These are phyloP conservation scores for Huntiella decipiens DNA, from an alignment of 2,329 filamentous ascomycete species.

Conservation along the genomic window DNA sequence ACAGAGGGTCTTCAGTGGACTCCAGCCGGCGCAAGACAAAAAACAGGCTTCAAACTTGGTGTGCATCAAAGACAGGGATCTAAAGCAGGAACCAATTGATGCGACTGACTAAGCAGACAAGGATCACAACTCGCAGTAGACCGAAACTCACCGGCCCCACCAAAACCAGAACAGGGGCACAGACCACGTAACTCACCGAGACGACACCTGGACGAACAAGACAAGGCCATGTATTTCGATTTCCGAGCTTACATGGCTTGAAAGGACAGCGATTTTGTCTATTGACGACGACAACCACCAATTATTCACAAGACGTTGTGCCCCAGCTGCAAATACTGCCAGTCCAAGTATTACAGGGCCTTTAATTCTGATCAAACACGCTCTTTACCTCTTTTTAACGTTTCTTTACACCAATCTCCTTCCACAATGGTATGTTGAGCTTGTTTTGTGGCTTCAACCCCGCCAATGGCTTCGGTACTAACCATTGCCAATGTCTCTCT, in stretches of 20 bases:
- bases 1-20: too few relatives aligned
- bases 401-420: not conserved
- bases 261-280: constrained; percentile 3
- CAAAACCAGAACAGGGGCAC: constrained; percentile 3
- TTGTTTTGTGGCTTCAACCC: not conserved
- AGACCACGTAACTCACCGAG: constrained; percentile 8
- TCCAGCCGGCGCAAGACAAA: too few relatives aligned
- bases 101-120: too few relatives aligned
- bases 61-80: too few relatives aligned
- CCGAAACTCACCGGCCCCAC: constrained; percentile 4
- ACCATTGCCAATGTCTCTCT: not conserved
- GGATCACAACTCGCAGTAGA: too few relatives aligned
- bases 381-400: not conserved
- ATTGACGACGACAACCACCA: constrained; percentile 1
- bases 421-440: constrained; percentile 5
- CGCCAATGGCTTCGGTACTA: not conserved
- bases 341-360: too few relatives aligned
- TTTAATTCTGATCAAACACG: too few relatives aligned
- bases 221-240: constrained; percentile 11
- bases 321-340: too few relatives aligned
- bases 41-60: too few relatives aligned
- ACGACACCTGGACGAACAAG: constrained; percentile 11
- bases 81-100: too few relatives aligned
- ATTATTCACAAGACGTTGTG: too few relatives aligned
- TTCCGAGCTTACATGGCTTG: not conserved